A percentile compares a stretch with the other conserved stretches of the same genome.
Evolutionary conservation across 164 flowering plant species (phyloP).

Genomic region (Annona squamosa): DNA sequence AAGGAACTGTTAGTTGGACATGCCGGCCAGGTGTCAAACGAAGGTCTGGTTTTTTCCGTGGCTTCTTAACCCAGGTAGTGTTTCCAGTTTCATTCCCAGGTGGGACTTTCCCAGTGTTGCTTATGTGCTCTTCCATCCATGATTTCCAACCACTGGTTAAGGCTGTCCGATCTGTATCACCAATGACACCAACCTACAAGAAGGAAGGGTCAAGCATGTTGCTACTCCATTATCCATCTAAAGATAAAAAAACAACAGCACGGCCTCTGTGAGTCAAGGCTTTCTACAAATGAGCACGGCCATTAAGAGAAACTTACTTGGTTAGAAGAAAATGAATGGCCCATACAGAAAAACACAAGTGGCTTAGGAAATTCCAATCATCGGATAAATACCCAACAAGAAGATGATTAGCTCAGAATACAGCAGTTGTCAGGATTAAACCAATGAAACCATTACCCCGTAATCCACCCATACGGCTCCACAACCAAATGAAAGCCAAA

Average conservation of each 20-base stretch:
- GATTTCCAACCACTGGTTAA: conserved; percentile 89
- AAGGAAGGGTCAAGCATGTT: neutral
- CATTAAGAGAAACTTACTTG: neutral
- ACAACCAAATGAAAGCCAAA: neutral
- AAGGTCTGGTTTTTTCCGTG: conserved; percentile 71
- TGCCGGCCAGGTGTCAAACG: conserved; percentile 90
- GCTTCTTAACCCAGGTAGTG: conserved; percentile 63
- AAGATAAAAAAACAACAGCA: neutral
- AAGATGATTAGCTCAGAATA: neutral
- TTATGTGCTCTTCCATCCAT: conserved; percentile 97
- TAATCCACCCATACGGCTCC: neutral
- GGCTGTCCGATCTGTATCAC: conserved; percentile 64
- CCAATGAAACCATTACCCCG: neutral
- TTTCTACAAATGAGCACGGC: neutral
- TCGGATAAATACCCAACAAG: neutral
- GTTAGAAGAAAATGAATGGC: neutral
- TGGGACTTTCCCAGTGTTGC: conserved; percentile 72
- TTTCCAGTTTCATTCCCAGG: conserved; percentile 91
- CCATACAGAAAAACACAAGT: neutral
- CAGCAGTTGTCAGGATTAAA: neutral
- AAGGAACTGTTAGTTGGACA: conserved; percentile 67
- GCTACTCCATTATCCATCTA: neutral
- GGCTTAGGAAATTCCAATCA: neutral
- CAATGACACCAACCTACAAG: conserved; percentile 64
- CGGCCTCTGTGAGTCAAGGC: neutral